Evolutionary conservation across 331 rosid genomes (phyloP), one percentile per base, ranked within the genome.

Genomic region (Pyrus hybrid): DNA sequence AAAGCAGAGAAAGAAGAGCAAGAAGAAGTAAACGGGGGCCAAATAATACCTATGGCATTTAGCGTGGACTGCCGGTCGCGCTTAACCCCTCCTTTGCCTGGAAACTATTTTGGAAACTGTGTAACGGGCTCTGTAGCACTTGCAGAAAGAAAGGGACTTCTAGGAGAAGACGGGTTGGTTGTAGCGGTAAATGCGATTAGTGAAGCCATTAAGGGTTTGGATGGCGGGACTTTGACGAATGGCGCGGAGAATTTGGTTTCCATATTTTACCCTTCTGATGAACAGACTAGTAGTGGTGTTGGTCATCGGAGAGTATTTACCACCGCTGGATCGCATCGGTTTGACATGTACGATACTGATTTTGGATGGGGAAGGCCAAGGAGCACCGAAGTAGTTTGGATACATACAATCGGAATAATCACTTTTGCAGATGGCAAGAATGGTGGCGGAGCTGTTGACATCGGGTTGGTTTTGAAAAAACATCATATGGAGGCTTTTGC

Each of bases 331-430:
- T 85, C 88, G 10, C 69, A 23, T 21, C 66, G 84, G 21, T 87
- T 87, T 62, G 87, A 81, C 35, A 67, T 83, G 29, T 86, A 86
- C 29, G 74, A 13, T 14, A 37, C 68, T 2, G 85, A 86, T 67
- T 88, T 86, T 71, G 88, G 88, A 0, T 88, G 85, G 86, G 90
- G 88, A 73, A 78, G 30, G 33, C 87, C 90, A 3, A 68, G 8
- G 3, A 88, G 81, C 58, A 85, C 78, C 18, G 87, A 86, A 67
- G 57, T 80, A n/a, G 53, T 43, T 6, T 77, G 85, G 1, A 47
- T 77, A 33, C 85, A 81, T 20, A 80, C 54, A 56, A 33, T 41
- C 6, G 67, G 67, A 28, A 21, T 13, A 6, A 63, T 63, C 20
- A 21, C 67, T 1, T 7, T 63, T 13, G 6, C 37, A 16, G 23